Percentiles rank a stretch among this genome's conserved stretches.
Evolutionary conservation across 1,284 basidiomycete species (phyloP).

Genomic region (Malassezia restricta): DNA sequence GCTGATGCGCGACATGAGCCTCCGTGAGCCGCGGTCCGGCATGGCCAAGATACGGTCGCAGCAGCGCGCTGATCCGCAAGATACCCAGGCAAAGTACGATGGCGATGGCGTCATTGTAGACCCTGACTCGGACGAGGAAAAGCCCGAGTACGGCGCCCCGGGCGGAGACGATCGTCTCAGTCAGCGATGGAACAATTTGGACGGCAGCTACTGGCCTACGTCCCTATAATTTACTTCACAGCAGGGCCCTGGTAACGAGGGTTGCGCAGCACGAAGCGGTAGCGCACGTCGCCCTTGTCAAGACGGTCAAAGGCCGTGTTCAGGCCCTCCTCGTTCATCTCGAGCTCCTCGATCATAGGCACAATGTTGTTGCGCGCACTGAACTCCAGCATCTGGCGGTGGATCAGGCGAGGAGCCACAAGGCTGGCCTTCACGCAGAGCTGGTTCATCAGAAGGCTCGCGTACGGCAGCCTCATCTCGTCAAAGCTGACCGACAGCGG

Average conservation of each 20-base stretch:
- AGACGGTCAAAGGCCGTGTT: conserved; percentile 32
- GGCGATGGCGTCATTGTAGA: conserved; percentile 45
- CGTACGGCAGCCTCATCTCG: conserved; percentile 26
- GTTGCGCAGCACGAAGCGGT: conserved; percentile 34
- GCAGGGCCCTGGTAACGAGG: conserved; percentile 6
- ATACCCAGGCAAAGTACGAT: conserved; percentile 23
- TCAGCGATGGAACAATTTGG: conserved; percentile 11
- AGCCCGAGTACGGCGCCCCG: conserved; percentile 18
- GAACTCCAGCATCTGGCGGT: conserved; percentile 35
- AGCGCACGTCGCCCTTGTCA: conserved; percentile 36
- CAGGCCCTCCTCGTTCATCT: conserved; percentile 38
- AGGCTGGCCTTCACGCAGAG: conserved; percentile 30
- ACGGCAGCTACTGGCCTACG: conserved; percentile 16
- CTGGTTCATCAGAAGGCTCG: conserved; percentile 29
- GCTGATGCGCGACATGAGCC: conserved; percentile 72
- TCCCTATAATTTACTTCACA: not conserved
- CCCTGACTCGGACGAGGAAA: conserved; percentile 38
- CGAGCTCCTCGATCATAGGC: conserved; percentile 37
- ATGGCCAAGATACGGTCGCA: conserved; percentile 42
- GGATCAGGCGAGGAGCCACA: conserved; percentile 30
- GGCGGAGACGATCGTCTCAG: conserved; percentile 10
- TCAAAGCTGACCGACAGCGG: conserved; percentile 29
- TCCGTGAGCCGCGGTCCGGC: conserved; percentile 18
- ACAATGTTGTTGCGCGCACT: conserved; percentile 25
- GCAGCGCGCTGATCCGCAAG: conserved; percentile 5